Percentiles rank a stretch among this genome's conserved stretches.
Evolutionary conservation across 1,284 basidiomycete species (phyloP).

Genomic region (Cystobasidium sp.): DNA sequence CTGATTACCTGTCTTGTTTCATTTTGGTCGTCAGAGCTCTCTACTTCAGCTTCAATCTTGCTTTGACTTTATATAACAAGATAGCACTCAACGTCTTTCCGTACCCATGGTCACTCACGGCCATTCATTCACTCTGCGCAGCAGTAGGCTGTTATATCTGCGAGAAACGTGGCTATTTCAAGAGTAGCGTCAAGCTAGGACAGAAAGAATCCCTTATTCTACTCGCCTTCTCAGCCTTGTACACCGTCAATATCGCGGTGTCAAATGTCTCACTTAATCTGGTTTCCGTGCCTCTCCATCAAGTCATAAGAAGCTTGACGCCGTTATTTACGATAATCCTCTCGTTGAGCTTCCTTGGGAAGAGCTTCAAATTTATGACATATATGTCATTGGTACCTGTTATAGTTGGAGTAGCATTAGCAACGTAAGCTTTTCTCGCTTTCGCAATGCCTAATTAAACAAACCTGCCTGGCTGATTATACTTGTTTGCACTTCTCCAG

Average conservation of each 20-base stretch:
- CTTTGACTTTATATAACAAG: conserved; percentile 90
- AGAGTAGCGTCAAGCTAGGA: conserved; percentile 60
- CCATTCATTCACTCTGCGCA: conserved; percentile 51
- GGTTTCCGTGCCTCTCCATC: conserved; percentile 92
- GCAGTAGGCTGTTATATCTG: conserved; percentile 70
- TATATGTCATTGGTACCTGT: conserved; percentile 79
- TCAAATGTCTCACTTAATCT: conserved; percentile 85
- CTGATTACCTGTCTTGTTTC: not conserved
- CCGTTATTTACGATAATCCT: conserved; percentile 86
- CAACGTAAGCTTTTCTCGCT: conserved; percentile 56
- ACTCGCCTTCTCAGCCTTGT: conserved; percentile 78
- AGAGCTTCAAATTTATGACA: conserved; percentile 65
- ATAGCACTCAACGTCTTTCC: conserved; percentile 83
- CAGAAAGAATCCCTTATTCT: conserved; percentile 66
- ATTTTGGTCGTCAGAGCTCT: conserved; percentile 1
- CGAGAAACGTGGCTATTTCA: conserved; percentile 66
- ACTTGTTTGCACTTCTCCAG: conserved; percentile 6
- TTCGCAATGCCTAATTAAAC: no score
- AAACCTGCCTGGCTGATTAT: no score
- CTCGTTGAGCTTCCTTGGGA: conserved; percentile 62
- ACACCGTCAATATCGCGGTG: conserved; percentile 88
- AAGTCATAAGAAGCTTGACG: conserved; percentile 85
- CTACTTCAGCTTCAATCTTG: conserved; percentile 87
- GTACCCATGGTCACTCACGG: conserved; percentile 71
- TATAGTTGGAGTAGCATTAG: conserved; percentile 85